Evolutionary conservation across 2,329 filamentous ascomycete genomes (phyloP).

Genomic region (Pseudogymnoascus destructans): DNA sequence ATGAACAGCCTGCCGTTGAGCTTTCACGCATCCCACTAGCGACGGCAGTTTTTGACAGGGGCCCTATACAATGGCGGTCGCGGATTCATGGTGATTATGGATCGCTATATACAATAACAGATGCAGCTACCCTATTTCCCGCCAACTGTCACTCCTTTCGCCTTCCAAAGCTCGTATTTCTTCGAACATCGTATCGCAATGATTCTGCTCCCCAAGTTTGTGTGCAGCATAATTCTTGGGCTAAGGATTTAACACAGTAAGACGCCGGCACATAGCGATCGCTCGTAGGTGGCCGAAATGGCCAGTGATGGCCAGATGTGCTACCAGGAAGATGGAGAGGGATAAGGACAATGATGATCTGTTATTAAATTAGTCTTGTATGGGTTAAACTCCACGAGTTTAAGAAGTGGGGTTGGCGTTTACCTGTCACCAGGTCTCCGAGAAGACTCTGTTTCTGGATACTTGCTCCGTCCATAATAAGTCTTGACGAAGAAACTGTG

Average conservation of each 20-base stretch:
- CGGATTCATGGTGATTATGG: background rate
- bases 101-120: background rate
- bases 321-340: background rate
- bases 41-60: conserved; percentile 4
- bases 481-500: background rate
- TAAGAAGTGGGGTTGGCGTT: background rate
- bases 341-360: background rate
- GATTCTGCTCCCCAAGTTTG: background rate
- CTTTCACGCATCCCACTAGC: background rate
- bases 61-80: background rate
- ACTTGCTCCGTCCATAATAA: background rate
- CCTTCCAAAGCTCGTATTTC: background rate
- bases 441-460: background rate
- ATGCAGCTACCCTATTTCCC: background rate
- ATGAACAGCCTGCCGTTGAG: background rate
- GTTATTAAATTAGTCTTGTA: background rate
- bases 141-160: background rate
- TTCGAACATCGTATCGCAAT: background rate
- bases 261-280: background rate
- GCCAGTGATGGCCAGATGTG: background rate
- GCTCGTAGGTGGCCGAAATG: background rate
- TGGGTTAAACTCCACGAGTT: background rate
- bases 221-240: background rate
- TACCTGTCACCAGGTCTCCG: background rate
- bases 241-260: background rate